Evolutionary conservation across 371 early-diverging fungal species (phyloP), one percentile per base, ranked within the genome.

Genomic region (Neoconidiobolus thromboides): DNA sequence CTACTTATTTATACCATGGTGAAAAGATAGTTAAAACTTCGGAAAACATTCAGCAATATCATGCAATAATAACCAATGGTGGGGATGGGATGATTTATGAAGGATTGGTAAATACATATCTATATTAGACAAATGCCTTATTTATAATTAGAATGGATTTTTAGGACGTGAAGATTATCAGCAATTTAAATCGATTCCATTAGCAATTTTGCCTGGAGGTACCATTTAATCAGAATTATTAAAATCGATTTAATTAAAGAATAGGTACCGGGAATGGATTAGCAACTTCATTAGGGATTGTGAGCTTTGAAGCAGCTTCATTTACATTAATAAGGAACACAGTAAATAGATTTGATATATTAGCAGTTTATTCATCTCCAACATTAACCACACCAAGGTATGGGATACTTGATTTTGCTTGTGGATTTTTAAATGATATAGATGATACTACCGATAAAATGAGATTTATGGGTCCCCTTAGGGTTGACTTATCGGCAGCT

Each of bases 1-100:
- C 26, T 26, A 26, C 26, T 26, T 26, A 26, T 26, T 26, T 26
- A 26, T 26, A 26, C 26, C 26, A 26, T 26, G 26, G 26, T 26
- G 26, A 26, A 26, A 26, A 26, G 26, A 26, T 26, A 26, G 26
- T 26, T 26, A 26, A 26, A 26, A 26, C 26, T 26, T 26, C 26
- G 26, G 26, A 26, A 26, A 26, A 26, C 26, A 26, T 26, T 26
- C 26, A 26, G 26, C 26, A 26, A 26, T 26, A 26, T 26, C 26
- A 26, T 26, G 26, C 57, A 2, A 57, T 57, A 7, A 36, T 57
- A 2, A 43, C 57, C 6, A 9, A 14, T 26, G 57, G 57, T 44
- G 57, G 57, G 42, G 57, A 57, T 43, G 57, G 57, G 3, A 44
- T 26, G 3, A 5, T 57, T 38, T 44, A 57, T 43, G 57, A 57